Conservation (phyloP, 1,139 yeast species). For the Kodamaea sp. region DNA sequence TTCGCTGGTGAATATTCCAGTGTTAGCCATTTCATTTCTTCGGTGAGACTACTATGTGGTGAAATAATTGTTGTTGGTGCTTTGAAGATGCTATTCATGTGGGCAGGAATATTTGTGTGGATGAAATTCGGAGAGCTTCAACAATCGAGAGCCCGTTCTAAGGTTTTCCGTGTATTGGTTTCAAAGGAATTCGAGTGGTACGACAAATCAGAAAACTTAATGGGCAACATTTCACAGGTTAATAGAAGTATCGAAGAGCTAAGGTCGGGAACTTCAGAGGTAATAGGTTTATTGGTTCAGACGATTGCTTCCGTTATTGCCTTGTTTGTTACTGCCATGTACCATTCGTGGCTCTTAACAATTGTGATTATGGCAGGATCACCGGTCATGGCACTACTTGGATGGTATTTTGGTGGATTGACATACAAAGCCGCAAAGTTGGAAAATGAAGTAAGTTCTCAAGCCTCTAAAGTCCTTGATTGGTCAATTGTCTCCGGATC, state of each 20-base stretch:
- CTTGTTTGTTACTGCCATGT: constrained; percentile 65
- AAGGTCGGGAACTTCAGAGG: constrained; percentile 68
- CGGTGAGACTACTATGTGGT: constrained; percentile 51
- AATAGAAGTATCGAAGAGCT: constrained; percentile 81
- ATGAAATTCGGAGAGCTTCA: constrained; percentile 74
- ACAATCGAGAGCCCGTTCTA: constrained; percentile 55
- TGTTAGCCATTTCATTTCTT: constrained; percentile 37
- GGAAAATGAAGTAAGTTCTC: constrained; percentile 59
- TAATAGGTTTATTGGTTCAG: constrained; percentile 58
- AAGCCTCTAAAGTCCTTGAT: constrained; percentile 61
- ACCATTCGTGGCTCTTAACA: constrained; percentile 83
- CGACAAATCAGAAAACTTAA: constrained; percentile 52
- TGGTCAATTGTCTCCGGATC: constrained; percentile 68
- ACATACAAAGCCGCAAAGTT: constrained; percentile 50
- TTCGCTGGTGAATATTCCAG: constrained; percentile 28
- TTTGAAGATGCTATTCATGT: constrained; percentile 49
- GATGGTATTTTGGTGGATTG: constrained; percentile 51
- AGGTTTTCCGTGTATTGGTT: constrained; percentile 40
- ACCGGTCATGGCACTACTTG: constrained; percentile 61
- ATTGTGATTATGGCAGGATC: constrained; percentile 68
- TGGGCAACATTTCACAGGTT: constrained; percentile 65
- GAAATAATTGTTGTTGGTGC: constrained; percentile 60
- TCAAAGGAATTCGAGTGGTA: constrained; percentile 54
- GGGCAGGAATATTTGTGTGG: constrained; percentile 64
- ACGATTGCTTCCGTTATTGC: constrained; percentile 54